A percentile compares a stretch with the other conserved stretches of the same genome.
Conservation (phyloP, 2,329 filamentous ascomycete genomes). For the Paecilomyces niveus region DNA sequence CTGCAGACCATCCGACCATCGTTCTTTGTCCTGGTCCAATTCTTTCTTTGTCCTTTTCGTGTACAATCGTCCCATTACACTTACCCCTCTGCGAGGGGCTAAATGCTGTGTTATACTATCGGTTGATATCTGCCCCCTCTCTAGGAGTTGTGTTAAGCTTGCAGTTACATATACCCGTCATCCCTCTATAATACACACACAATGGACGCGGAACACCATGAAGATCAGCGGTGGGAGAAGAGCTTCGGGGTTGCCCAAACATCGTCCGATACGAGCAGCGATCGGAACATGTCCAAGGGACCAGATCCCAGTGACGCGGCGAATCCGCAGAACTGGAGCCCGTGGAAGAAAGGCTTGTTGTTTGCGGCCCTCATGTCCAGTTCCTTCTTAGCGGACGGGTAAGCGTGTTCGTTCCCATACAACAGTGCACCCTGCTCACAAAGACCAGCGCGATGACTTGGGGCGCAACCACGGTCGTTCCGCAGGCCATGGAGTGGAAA, state of each 20-base stretch:
- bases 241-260: background rate
- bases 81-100: background rate
- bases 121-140: background rate
- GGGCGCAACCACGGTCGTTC: slow-evolving; percentile 33
- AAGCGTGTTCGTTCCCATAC: slow-evolving; percentile 2
- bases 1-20: background rate
- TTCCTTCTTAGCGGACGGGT: slow-evolving; percentile 30
- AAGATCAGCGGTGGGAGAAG: background rate
- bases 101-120: background rate
- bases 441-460: slow-evolving; percentile 29
- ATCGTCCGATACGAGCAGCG: background rate
- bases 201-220: background rate
- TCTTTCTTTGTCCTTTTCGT: background rate
- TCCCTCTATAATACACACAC: background rate
- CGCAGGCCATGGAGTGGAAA: slow-evolving; percentile 30
- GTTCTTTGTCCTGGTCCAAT: background rate
- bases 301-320: slow-evolving; percentile 13
- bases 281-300: slow-evolving; percentile 14
- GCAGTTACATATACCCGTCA: background rate
- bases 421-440: background rate
- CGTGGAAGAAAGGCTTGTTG: slow-evolving; percentile 21
- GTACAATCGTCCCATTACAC: background rate
- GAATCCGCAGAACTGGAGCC: slow-evolving; percentile 23
- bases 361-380: slow-evolving; percentile 29
- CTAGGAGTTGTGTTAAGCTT: background rate